Evolutionary conservation across 805 yeast species (phyloP), one percentile per base, ranked within the genome.

Genomic region (Ogataea minuta): DNA sequence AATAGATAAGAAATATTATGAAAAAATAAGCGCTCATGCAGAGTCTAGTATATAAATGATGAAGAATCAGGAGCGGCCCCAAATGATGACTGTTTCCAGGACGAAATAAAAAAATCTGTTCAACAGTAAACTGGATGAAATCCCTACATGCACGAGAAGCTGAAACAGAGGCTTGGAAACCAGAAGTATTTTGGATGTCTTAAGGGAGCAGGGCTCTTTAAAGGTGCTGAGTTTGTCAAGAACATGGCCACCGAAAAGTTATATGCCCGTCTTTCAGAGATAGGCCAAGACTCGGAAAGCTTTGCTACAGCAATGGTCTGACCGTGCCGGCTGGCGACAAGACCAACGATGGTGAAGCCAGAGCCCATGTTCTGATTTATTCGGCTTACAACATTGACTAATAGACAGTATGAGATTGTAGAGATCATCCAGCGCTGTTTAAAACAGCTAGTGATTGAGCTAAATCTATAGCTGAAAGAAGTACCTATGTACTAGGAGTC

Each of bases 161-260:
- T 71, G 37, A 41, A 40, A 9, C 38, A 45, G 17, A 48, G 53
- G 43, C 45, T 66, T 16, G 30, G 41, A 6, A 45, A 38, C 12
- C 38, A 53, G 31, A 47, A 59, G 38, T 37, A 53, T 62, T 66
- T 67, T 29, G 79, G 77, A 41, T 71, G 70, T 38, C 65, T 72
- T 24, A 65, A 76, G 58, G 79, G 79, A 27, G 50, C 63, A 42
- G 79, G 78, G 35, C 71, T 73, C 1, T 73, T 74, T 60, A 68
- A 77, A 74, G 66, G 71, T 1, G 45, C 72, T 36, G 80, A 74
- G 52, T 56, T 73, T 26, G 76, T 72, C 35, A 64, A 71, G 49
- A 59, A 72, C 52, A 62, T 59, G 36, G 52, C 33, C 9, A 66
- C 76, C 4, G 72, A 70, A 44, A 72, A 71, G 45, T 64, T 69